Evolutionary conservation across 768 basidiomycete species (phyloP).

Genomic region (Sarcodon sp.): DNA sequence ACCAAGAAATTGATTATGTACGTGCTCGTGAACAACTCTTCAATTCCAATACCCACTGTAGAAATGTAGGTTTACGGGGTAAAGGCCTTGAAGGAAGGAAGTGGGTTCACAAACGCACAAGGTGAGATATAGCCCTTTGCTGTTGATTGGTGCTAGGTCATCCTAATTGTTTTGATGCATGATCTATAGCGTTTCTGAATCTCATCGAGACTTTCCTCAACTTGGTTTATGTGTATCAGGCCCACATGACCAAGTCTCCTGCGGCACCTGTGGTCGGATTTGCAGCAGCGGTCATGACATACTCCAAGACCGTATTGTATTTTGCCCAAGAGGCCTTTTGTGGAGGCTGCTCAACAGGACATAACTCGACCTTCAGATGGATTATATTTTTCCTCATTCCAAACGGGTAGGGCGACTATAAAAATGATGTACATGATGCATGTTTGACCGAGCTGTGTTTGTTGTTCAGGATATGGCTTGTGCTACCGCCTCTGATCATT

Average conservation of each 20-base stretch:
- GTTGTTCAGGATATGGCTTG: constrained; percentile 53
- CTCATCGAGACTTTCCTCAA: constrained; percentile 70
- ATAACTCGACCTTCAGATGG: constrained; percentile 44
- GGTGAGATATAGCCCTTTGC: constrained; percentile 28
- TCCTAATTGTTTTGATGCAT: neutral
- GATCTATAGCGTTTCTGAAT: constrained; percentile 57
- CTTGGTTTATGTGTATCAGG: constrained; percentile 62
- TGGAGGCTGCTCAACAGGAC: constrained; percentile 53
- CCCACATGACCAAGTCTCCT: constrained; percentile 47
- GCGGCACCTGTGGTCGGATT: constrained; percentile 69
- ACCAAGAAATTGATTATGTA: constrained; percentile 49
- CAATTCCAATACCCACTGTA: neutral
- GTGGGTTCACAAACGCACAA: constrained; percentile 83
- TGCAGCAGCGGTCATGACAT: constrained; percentile 59
- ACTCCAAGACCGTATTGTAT: constrained; percentile 81
- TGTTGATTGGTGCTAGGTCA: neutral
- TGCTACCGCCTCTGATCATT: constrained; percentile 53
- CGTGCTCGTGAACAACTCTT: constrained; percentile 6
- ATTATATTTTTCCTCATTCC: constrained; percentile 61
- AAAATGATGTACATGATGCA: neutral
- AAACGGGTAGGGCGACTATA: constrained; percentile 46
- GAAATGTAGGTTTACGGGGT: constrained; percentile 58
- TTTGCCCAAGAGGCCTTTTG: constrained; percentile 72
- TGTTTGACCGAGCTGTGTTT: constrained; percentile 1
- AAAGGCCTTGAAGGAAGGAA: constrained; percentile 43